Percentiles rank a stretch among this genome's conserved stretches.
phyloP scores from a whole-genome alignment of 768 basidiomycete genomes.

The Rhodotorula graminis region DNA sequence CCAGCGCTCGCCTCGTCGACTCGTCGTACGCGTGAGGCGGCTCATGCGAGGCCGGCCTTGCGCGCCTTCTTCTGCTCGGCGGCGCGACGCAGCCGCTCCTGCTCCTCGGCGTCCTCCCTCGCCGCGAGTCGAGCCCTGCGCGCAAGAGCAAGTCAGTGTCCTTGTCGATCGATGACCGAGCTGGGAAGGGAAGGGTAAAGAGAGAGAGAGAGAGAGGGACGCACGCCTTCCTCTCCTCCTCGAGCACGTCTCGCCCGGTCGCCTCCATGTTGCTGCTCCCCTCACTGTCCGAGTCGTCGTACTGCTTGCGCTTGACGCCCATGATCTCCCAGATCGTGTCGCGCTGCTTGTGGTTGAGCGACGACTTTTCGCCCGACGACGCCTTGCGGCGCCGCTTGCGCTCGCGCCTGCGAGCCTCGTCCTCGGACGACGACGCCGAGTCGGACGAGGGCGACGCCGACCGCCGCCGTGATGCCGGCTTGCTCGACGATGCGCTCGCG shows the following conservation, averaged over 20 bases:
- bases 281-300: conserved; percentile 26
- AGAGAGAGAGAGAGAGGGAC: background rate
- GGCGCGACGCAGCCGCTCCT: conserved; percentile 7
- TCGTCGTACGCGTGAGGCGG: background rate
- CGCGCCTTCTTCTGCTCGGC: conserved; percentile 26
- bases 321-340: conserved; percentile 19
- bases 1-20: too few species aligned
- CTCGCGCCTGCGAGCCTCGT: background rate
- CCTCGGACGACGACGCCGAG: background rate
- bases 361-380: background rate
- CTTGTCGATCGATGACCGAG: too few species aligned
- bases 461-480: background rate
- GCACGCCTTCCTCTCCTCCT: conserved; percentile 38
- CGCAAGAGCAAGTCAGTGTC: background rate
- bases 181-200: too few species aligned
- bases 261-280: conserved; percentile 42
- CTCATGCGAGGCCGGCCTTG: conserved; percentile 2
- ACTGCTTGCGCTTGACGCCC: conserved; percentile 11
- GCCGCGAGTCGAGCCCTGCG: conserved; percentile 24
- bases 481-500: background rate
- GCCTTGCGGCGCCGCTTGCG: background rate
- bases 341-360: conserved; percentile 1
- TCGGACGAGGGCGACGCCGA: background rate
- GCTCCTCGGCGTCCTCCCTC: conserved; percentile 32
- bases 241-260: conserved; percentile 16